phyloP scores from a whole-genome alignment of 139 green algal species.

The Chlorella sp. region DNA sequence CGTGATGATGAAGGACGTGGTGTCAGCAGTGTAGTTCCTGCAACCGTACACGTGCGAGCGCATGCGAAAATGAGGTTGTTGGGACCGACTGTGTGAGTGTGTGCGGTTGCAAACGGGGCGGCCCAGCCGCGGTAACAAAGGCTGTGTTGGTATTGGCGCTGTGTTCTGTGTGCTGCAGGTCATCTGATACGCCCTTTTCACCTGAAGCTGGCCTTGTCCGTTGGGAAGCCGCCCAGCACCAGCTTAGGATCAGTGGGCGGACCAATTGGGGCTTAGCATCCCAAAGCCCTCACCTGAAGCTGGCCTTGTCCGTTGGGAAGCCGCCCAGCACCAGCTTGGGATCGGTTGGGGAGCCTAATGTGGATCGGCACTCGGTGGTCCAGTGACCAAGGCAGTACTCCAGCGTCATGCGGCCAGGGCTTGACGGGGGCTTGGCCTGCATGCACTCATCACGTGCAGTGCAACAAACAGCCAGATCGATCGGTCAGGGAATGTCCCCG shows the following conservation, averaged over 20 bases:
- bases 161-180: no score
- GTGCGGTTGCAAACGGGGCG: no score
- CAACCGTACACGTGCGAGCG: no score
- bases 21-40: conserved; percentile 60
- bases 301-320: conserved; percentile 42
- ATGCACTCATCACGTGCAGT: conserved; percentile 4
- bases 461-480: neutral
- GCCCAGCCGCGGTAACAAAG: no score
- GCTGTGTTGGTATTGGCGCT: no score
- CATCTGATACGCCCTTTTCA: no score
- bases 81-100: no score
- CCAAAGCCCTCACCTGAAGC: conserved; percentile 39
- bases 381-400: conserved; percentile 72
- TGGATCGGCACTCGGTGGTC: conserved; percentile 50
- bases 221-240: conserved; percentile 80
- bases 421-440: conserved; percentile 23
- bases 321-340: conserved; percentile 81
- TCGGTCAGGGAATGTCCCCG: neutral
- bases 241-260: conserved; percentile 75
- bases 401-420: conserved; percentile 27
- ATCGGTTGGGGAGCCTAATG: conserved; percentile 69
- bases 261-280: conserved; percentile 52
- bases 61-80: no score
- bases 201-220: conserved; percentile 30
- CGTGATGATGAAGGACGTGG: conserved; percentile 79